A percentile compares a stretch with the other conserved stretches of the same genome.
Evolutionary conservation across 345 rosid species (phyloP).

Genomic region (Psidium guajava): DNA sequence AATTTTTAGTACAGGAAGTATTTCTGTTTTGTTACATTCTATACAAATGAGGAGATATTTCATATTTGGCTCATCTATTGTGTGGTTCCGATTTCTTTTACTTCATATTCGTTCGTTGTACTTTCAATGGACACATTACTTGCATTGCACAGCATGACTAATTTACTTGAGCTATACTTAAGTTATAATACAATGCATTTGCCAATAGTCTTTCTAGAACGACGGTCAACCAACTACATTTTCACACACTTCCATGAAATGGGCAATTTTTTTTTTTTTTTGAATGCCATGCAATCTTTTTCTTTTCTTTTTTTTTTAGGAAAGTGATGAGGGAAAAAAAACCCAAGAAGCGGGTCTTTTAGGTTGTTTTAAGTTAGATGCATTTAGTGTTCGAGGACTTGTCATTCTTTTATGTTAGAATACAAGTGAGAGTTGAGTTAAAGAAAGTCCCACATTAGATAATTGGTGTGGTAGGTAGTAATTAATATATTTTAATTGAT

Average conservation of each 20-base stretch:
- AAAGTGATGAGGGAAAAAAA: background rate
- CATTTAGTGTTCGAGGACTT: background rate
- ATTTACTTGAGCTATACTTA: background rate
- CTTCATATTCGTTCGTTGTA: background rate
- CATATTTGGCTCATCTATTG: too few relatives aligned
- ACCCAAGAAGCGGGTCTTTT: background rate
- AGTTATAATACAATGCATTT: background rate
- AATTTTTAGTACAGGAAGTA: too few relatives aligned
- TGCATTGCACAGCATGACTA: background rate
- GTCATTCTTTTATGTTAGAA: background rate
- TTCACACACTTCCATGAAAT: background rate
- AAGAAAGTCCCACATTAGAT: too few relatives aligned
- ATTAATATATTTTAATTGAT: too few relatives aligned
- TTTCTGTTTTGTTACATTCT: too few relatives aligned
- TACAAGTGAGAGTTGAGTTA: too few relatives aligned
- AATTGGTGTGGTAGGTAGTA: too few relatives aligned
- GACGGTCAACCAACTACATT: background rate
- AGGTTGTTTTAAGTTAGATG: background rate
- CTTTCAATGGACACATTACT: background rate
- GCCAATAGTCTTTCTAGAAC: background rate
- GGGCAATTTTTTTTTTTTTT: background rate
- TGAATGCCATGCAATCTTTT: background rate
- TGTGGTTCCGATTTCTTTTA: background rate
- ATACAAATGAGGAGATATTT: too few relatives aligned
- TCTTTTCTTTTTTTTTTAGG: background rate